Percentiles rank a stretch among this genome's conserved stretches.
phyloP scores from a whole-genome alignment of 139 green algal genomes.

The Haematococcus sp. region DNA sequence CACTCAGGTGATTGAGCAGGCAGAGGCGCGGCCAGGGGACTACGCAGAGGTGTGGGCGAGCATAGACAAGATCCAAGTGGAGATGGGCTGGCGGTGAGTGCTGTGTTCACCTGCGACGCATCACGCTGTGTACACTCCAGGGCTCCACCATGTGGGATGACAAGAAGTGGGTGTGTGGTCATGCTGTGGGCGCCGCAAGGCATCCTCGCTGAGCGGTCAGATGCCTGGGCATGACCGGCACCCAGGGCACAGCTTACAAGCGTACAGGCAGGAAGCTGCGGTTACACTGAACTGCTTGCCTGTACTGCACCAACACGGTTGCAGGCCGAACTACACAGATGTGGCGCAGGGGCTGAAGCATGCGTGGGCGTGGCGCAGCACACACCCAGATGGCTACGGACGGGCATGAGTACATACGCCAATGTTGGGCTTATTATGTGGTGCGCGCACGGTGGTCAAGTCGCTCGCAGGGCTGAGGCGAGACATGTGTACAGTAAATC shows the following conservation, averaged over 20 bases:
- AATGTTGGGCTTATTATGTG: too few species aligned
- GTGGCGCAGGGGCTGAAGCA: constrained; percentile 42
- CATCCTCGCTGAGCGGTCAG: too few species aligned
- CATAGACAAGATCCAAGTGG: constrained; percentile 34
- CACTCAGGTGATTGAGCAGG: constrained; percentile 35
- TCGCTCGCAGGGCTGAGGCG: too few species aligned
- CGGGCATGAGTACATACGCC: too few species aligned
- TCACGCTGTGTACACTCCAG: not conserved
- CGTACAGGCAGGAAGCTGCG: too few species aligned
- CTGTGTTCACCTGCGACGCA: not conserved
- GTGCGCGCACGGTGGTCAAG: too few species aligned
- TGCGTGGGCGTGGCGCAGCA: constrained; percentile 45
- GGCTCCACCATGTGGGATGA: not conserved
- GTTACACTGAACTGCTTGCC: too few species aligned
- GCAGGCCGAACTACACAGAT: constrained; percentile 40
- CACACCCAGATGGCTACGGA: constrained; percentile 45
- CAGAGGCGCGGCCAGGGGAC: constrained; percentile 43
- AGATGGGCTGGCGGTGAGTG: constrained; percentile 42
- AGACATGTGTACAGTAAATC: too few species aligned
- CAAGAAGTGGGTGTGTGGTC: not conserved
- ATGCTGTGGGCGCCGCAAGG: not conserved
- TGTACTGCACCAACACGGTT: not conserved
- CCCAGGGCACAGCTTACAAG: too few species aligned
- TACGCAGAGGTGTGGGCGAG: constrained; percentile 48
- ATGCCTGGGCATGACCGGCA: not conserved